These are phyloP conservation scores for Dimargaris verticillata DNA, from an alignment of 192 early-diverging fungal species.

Conservation along the genomic window DNA sequence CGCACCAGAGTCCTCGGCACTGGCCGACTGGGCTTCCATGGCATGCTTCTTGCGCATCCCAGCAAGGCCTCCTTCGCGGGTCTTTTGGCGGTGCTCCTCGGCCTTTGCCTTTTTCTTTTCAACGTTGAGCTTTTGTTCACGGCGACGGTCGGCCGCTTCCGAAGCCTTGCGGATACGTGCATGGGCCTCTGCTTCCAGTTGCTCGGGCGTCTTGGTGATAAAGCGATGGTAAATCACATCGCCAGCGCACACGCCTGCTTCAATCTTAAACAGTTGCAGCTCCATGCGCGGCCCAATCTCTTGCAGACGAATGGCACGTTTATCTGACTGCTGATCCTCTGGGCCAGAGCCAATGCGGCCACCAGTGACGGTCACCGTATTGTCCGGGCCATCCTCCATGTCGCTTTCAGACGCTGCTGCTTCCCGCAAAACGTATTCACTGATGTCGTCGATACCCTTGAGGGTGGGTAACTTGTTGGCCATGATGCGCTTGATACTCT, in stretches of 20 bases:
- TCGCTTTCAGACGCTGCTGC: constrained; percentile 79
- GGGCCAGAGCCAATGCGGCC: constrained; percentile 54
- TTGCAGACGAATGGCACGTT: constrained; percentile 66
- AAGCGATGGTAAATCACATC: constrained; percentile 84
- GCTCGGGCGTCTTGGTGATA: constrained; percentile 49
- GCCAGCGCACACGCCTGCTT: constrained; percentile 74
- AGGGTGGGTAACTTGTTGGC: constrained; percentile 58
- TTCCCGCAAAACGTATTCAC: constrained; percentile 77
- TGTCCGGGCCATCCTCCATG: constrained; percentile 78
- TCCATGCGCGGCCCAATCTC: constrained; percentile 90
- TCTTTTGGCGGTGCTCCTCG: constrained; percentile 32
- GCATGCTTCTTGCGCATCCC: constrained; percentile 15
- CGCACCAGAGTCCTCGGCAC: constrained; percentile 22
- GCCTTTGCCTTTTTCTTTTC: constrained; percentile 50
- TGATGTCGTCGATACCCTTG: constrained; percentile 68
- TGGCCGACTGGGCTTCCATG: constrained; percentile 11
- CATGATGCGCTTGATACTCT: constrained; percentile 73
- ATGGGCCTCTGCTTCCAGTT: constrained; percentile 46
- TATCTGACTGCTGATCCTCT: constrained; percentile 36
- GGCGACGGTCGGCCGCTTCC: constrained; percentile 50
- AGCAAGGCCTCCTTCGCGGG: constrained; percentile 22
- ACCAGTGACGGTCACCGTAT: constrained; percentile 67
- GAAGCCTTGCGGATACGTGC: constrained; percentile 39
- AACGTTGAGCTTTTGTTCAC: constrained; percentile 74
- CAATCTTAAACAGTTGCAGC: constrained; percentile 71